Conservation (phyloP, 805 yeast genomes). For the Ogataea chonburiensis region DNA sequence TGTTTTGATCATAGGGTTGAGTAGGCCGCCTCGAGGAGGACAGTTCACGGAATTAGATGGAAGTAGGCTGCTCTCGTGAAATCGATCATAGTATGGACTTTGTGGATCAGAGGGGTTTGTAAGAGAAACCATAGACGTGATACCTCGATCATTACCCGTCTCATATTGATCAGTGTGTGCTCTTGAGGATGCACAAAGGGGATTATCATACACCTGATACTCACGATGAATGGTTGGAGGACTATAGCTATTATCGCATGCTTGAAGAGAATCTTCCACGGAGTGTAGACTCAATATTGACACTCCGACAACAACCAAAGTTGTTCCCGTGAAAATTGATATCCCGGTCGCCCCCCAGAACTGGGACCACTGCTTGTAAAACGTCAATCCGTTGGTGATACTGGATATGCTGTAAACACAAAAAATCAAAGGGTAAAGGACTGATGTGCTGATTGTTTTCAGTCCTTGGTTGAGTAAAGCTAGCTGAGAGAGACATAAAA, state of each 20-base stretch:
- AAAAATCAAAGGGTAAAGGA: constrained; percentile 81
- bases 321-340: constrained; percentile 44
- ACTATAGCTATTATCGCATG: constrained; percentile 4
- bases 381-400: constrained; percentile 62
- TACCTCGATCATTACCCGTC: constrained; percentile 15
- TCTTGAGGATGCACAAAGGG: constrained; percentile 20
- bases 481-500: constrained; percentile 68
- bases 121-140: constrained; percentile 23
- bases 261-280: neutral
- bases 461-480: constrained; percentile 74
- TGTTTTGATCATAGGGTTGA: constrained; percentile 26
- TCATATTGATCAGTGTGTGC: constrained; percentile 18
- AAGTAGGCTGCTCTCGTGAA: constrained; percentile 8
- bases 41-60: constrained; percentile 9
- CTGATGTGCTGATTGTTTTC: constrained; percentile 65
- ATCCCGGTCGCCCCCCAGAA: constrained; percentile 36
- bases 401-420: constrained; percentile 76
- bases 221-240: constrained; percentile 15
- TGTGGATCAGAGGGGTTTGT: constrained; percentile 24
- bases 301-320: constrained; percentile 66
- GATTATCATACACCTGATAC: constrained; percentile 9
- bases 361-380: constrained; percentile 49
- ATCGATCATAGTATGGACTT: constrained; percentile 25
- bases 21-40: constrained; percentile 18
- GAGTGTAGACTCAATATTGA: constrained; percentile 58